phyloP scores from a whole-genome alignment of 768 basidiomycete species.

The Termitomyces sp. region DNA sequence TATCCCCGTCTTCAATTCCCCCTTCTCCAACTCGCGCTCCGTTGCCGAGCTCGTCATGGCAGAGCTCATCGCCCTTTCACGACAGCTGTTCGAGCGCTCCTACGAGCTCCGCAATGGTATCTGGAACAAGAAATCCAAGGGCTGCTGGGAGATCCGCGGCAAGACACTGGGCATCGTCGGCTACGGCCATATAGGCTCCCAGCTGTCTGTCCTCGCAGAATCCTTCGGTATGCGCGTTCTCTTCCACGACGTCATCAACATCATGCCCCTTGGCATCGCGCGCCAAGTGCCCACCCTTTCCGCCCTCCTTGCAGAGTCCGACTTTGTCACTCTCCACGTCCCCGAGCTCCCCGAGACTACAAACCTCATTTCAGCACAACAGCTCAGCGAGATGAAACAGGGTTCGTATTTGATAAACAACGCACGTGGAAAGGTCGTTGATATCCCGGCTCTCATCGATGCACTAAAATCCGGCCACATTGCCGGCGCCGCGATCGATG shows the following conservation, averaged over 20 bases:
- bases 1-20: conserved; percentile 98
- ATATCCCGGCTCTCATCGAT: conserved; percentile 84
- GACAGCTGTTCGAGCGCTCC: conserved; percentile 87
- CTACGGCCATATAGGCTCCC: conserved; percentile 97
- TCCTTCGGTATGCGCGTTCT: conserved; percentile 93
- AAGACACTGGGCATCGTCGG: conserved; percentile 98
- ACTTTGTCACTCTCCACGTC: conserved; percentile 95
- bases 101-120: conserved; percentile 83
- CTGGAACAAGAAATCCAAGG: conserved; percentile 99
- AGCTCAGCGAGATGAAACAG: conserved; percentile 89
- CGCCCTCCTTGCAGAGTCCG: conserved; percentile 69
- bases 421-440: conserved; percentile 91
- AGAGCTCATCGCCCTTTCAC: conserved; percentile 90
- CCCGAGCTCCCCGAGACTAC: conserved; percentile 95
- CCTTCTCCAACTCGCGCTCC: conserved; percentile 97
- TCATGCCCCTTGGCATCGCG: conserved; percentile 96
- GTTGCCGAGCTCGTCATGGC: conserved; percentile 97
- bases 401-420: conserved; percentile 98
- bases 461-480: conserved; percentile 83
- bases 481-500: conserved; percentile 86
- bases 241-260: conserved; percentile 91
- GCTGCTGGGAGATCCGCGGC: conserved; percentile 96
- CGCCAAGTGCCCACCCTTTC: conserved; percentile 80
- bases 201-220: conserved; percentile 95
- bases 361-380: conserved; percentile 78